A percentile compares a stretch with the other conserved stretches of the same genome.
These are phyloP conservation scores for Picea glauca DNA, from an alignment of 75 land plant species.

Conservation along the genomic window DNA sequence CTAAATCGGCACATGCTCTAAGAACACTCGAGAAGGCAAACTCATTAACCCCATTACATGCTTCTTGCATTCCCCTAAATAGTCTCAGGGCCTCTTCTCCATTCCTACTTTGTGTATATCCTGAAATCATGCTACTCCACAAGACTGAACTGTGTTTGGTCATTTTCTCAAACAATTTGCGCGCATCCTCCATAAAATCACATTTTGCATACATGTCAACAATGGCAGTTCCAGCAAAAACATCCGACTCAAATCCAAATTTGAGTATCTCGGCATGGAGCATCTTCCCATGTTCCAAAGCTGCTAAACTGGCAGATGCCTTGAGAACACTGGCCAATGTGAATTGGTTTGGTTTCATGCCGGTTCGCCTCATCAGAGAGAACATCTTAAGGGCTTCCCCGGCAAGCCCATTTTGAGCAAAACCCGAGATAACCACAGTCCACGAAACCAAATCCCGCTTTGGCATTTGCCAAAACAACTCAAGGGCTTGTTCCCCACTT, in stretches of 20 bases:
- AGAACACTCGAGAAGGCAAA: constrained; percentile 37
- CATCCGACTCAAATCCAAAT: constrained; percentile 24
- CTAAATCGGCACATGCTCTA: constrained; percentile 17
- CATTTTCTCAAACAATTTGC: constrained; percentile 24
- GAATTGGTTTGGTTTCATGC: constrained; percentile 11
- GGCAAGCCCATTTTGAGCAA: too few relatives aligned
- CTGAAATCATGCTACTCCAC: constrained; percentile 44
- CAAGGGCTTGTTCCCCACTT: constrained; percentile 26
- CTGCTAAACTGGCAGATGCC: constrained; percentile 25
- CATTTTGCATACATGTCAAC: constrained; percentile 52
- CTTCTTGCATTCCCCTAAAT: constrained; percentile 29
- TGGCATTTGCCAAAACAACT: constrained; percentile 20
- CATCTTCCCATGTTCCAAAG: constrained; percentile 23
- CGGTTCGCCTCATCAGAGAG: background rate
- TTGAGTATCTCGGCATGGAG: constrained; percentile 23
- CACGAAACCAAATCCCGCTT: too few relatives aligned
- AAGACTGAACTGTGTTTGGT: constrained; percentile 29
- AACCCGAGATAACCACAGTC: too few relatives aligned
- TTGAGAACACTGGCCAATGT: constrained; percentile 28
- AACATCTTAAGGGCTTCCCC: too few relatives aligned
- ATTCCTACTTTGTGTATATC: constrained; percentile 30
- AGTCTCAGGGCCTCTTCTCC: constrained; percentile 28
- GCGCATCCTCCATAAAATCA: constrained; percentile 30
- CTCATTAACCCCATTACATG: constrained; percentile 25
- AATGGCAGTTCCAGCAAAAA: constrained; percentile 26